A percentile compares a stretch with the other conserved stretches of the same genome.
phyloP scores from a whole-genome alignment of 2,329 filamentous ascomycete genomes.

The Massarina eburnea region DNA sequence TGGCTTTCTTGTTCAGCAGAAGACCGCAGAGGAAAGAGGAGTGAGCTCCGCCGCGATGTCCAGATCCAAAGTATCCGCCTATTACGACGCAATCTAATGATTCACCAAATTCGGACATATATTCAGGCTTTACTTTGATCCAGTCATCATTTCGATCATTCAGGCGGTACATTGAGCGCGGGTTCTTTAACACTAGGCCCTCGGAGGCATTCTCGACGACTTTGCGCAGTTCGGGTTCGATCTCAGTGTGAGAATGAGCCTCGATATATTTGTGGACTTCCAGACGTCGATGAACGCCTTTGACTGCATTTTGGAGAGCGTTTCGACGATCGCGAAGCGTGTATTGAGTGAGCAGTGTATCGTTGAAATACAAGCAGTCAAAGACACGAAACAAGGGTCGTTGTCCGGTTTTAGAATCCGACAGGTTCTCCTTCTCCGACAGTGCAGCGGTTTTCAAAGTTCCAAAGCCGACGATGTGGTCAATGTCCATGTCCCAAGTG shows the following conservation, averaged over 20 bases:
- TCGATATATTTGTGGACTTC: conserved; percentile 76
- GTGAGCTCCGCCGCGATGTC: conserved; percentile 76
- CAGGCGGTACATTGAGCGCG: conserved; percentile 78
- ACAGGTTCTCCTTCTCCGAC: conserved; percentile 74
- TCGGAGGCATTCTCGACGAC: conserved; percentile 87
- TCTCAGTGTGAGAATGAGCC: conserved; percentile 67
- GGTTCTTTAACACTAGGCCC: conserved; percentile 92
- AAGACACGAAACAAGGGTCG: conserved; percentile 84
- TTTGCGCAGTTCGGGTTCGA: conserved; percentile 77
- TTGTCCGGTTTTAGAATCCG: conserved; percentile 57
- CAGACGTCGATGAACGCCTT: conserved; percentile 70
- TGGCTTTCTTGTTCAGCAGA: conserved; percentile 69
- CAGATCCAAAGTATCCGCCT: conserved; percentile 90
- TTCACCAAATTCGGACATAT: conserved; percentile 96
- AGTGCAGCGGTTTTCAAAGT: conserved; percentile 90
- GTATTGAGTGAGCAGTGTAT: conserved; percentile 75
- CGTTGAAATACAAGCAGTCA: conserved; percentile 88
- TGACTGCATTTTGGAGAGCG: conserved; percentile 72
- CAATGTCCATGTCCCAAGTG: conserved; percentile 86
- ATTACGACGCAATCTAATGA: conserved; percentile 87
- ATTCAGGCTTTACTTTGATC: conserved; percentile 98
- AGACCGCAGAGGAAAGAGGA: conserved; percentile 92
- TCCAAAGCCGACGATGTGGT: conserved; percentile 86
- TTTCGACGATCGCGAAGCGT: conserved; percentile 77
- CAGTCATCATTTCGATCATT: conserved; percentile 93